Conservation (phyloP, 1,284 basidiomycete species). For the Ceratobasidium theobromae region DNA sequence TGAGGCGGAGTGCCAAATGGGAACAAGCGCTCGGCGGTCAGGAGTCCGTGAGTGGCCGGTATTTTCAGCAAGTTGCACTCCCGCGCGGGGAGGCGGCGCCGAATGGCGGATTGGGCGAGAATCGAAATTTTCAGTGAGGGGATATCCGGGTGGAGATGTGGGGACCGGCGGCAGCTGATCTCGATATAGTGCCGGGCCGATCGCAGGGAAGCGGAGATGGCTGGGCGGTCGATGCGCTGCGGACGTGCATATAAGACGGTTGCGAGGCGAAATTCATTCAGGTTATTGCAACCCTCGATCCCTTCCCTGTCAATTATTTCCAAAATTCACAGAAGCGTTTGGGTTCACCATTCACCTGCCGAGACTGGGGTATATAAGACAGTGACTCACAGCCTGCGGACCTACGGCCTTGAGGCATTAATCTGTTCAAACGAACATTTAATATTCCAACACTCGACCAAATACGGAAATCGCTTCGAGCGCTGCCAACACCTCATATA, state of each 20-base stretch:
- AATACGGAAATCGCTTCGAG: no score
- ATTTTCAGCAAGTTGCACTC: not conserved
- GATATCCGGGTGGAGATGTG: not conserved
- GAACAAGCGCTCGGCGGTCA: not conserved
- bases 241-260: slow-evolving; percentile 12
- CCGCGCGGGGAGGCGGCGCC: not conserved
- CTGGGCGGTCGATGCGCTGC: no score
- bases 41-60: not conserved
- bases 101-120: not conserved
- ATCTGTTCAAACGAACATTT: no score
- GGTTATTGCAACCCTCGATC: slow-evolving; percentile 15
- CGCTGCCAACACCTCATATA: no score
- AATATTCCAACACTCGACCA: no score
- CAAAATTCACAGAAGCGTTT: slow-evolving; percentile 1
- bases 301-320: slow-evolving; percentile 15
- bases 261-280: not conserved
- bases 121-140: not conserved
- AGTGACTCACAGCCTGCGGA: slow-evolving; percentile 7
- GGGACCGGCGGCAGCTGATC: not conserved
- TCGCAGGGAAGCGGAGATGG: no score
- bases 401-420: slow-evolving; percentile 19
- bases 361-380: not conserved
- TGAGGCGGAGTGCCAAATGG: not conserved
- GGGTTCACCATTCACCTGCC: not conserved
- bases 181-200: no score